Base-by-base conservation (phyloP, 2,329 filamentous ascomycete genomes). In the Penicillium concentricum region DNA sequence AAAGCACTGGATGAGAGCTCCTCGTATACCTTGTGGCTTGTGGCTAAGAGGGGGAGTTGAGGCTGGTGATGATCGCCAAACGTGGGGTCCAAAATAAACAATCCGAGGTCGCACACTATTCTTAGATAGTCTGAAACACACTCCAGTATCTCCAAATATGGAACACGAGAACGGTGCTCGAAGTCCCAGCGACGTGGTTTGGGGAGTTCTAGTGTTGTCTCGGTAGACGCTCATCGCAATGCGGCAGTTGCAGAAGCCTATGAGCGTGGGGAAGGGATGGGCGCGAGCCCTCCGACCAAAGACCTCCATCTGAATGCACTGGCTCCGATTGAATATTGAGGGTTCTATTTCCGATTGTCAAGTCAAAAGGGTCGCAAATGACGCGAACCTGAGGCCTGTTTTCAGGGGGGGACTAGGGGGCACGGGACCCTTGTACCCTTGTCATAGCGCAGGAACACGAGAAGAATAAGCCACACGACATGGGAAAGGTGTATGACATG, bases 361-460 rank as follows among this genome's bases (percentile, higher is more conserved):
- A 45, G 39, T 41, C 41, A 22, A 28, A 28, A 37, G 10, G 12
- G 37, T 20, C n/a, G 38, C 28, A 44, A 57, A 48, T 60, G 60
- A 64, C 55, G 34, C 34, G 47, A 43, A 57, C 52, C 42, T 49
- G 45, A 52, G 54, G 41, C 47, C 46, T 22, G 32, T 44, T 52
- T 32, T 39, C 45, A 32, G 30, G 42, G 37, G 45, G 54, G 51
- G 5, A 54, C 12, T 4, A 32, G n/a, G 10, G 26, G 18, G 43
- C 61, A 64, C 60, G 56, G 61, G 62, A 59, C 62, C 49, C 44
- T 34, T 43, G 43, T 38, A 59, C 61, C 49, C 44, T 34, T 43
- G 43, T 38, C 48, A 54, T 48, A 42, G 56, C 51, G 53, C 61
- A 61, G 56, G 61, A 61, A 64, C 61, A 64, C 61, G 63, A 65